Base-by-base conservation (phyloP, 148 eudicot genomes). In the Diospyros lotus region DNA sequence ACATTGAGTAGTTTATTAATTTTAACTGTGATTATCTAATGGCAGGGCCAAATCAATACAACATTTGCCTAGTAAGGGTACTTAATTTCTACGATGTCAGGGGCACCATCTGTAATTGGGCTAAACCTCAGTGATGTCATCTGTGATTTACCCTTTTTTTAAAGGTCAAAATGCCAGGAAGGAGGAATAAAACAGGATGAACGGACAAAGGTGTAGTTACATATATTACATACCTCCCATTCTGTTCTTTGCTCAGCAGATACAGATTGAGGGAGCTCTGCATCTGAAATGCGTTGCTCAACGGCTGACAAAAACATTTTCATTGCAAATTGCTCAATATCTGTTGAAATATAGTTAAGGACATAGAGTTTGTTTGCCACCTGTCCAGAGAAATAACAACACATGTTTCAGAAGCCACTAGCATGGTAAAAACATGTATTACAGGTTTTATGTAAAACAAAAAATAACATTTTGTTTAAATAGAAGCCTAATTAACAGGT, bases 301-400 rank as follows among this genome's bases (percentile, higher is more conserved):
- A 89, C 86, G 68, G 95, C 91, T 77, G 89, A 89, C 77, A 91
- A 85, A 81, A 93, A 84, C 90, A 86, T 96, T 66, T 83, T 81
- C 39, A 77, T 87, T 10, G 98, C 98, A 84, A 84, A 96, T 77
- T 85, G 79, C 86, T 96, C 99, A 66, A 96, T 85, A 51, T 82
- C 82, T 44, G 85, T 87, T 14, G 97, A 80, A 64, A 91, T 72
- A 77, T 82, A 84, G 62, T 80, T 64, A 40, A 88, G 90, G 45
- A 80, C 83, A 82, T 84, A 95, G 68, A 95, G 96, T 84, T 95
- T 95, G 87, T 92, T 90, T 55, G 97, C 88, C 77, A 92, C 99
- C 99, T 95, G 89, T 50, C 17, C 66, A 76, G 68, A 28, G 67
- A 67, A 65, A 73, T 11, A 69, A 48, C 77, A 43, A 61, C 48